Base-by-base conservation (phyloP, 331 rosid genomes). In the Arachis monticola region DNA sequence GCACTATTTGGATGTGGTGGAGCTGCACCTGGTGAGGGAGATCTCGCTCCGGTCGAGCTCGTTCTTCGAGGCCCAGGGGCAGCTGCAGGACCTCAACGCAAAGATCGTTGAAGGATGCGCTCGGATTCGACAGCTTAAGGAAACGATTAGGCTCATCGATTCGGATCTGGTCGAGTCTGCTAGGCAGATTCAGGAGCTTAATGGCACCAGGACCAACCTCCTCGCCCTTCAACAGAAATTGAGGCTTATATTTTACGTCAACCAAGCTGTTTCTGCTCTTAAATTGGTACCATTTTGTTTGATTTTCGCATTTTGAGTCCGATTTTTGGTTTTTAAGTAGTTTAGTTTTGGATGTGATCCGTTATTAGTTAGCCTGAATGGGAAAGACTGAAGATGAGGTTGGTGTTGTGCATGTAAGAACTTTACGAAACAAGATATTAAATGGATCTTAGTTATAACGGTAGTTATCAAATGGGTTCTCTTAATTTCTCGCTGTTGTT, bases 41-140 rank as follows among this genome's bases (percentile, higher is more conserved):
- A 95, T 95, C 85, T 92, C 99, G 60, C 75, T 95, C 11, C 83
- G 99, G 1, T 95, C 98, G 14, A 85, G 87, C 12, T 95, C 99
- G 9, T 95, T 95, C 86, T 95, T 95, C 55, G 99, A 95, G 84
- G 99, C 99, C 14, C 96, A 95, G 84, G 96, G 93, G 2, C 97
- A 92, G 88, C 62, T 95, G 51, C 90, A 95, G 80, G 99, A 95
- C 84, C 86, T 95, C 68, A 84, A 95, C 50, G 89, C 81, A 5
- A 90, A 92, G 91, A 92, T 95, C 73, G 89, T 92, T 2, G 96
- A 89, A 60, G 99, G 99, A 0, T 95, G 99, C 30, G 52, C 67
- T 52, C 74, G 95, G 83, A 90, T 95, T 41, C 86, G 90, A 0
- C 88, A 87, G 75, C 72, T 95, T 70, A 92, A 90, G 85, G 98